Evolutionary conservation across 176 grass and related monocot species (phyloP), one percentile per base, ranked within the genome.

Genomic region (Oryza longistaminata): DNA sequence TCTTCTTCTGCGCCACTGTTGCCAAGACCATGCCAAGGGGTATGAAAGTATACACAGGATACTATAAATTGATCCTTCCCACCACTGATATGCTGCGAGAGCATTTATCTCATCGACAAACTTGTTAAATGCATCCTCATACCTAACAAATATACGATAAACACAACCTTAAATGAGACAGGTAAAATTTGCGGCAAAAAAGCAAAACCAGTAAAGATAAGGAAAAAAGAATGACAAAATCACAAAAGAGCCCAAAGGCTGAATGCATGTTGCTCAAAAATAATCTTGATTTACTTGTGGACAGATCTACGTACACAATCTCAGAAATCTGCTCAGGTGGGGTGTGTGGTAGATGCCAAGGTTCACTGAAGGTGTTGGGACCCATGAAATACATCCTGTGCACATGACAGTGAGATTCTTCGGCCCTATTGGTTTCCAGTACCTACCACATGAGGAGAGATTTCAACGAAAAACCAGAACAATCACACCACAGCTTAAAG

Each of bases 361-460:
- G 93, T 80, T 98, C 93, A 66, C 91, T 92, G 82, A 95, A 98
- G 78, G 93, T 93, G 83, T 98, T 98, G 48, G 96, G 96, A 27
- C 96, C 96, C 93, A 95, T 95, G 81, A 98, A 98, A 76, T 87
- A 93, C 88, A 98, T 93, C 78, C 96, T 91, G 69, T 98, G 96
- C 25, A 93, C 93, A 87, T 98, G 96, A 77, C 89, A 90, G 33
- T 95, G 93, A 42, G 96, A 98, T 89, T 98, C 96, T 87, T 98
- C 96, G 7, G 87, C 87, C 75, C 96, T 95, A 44, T 95, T 98
- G 40, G 96, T 98, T 90, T 98, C 96, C 85, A 98, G 67, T 39
- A 98, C 95, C 93, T 98, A 74, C 58, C 31, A 74, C 40, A 91
- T 66, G 62, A 86, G 74, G 39, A 86, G 58, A 83, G 79, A 85